These are phyloP conservation scores for Rhizopus delemar DNA, from an alignment of 371 early-diverging fungal species.

Conservation along the genomic window DNA sequence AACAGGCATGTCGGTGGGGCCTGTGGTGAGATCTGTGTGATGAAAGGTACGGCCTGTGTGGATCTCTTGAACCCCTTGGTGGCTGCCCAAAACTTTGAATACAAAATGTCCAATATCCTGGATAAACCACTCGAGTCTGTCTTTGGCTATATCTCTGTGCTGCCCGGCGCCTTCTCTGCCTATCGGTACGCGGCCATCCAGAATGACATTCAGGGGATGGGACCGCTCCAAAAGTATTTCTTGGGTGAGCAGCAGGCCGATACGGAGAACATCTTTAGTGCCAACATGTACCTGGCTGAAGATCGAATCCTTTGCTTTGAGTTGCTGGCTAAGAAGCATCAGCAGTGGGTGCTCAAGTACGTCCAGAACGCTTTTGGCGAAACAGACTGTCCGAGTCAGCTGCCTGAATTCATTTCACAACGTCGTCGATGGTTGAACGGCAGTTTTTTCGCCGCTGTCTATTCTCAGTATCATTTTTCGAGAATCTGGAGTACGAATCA, in stretches of 20 bases:
- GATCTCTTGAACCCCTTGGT: conserved; percentile 75
- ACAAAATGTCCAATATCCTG: conserved; percentile 81
- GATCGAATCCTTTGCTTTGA: conserved; percentile 81
- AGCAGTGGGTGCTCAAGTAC: conserved; percentile 69
- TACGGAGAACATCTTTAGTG: conserved; percentile 55
- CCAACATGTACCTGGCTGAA: conserved; percentile 80
- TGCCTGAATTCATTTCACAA: conserved; percentile 71
- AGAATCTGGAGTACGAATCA: conserved; percentile 79
- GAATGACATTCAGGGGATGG: conserved; percentile 56
- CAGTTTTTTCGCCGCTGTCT: conserved; percentile 70
- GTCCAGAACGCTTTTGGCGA: conserved; percentile 70
- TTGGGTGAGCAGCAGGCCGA: conserved; percentile 60
- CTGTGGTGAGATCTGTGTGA: conserved; percentile 72
- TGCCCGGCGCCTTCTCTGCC: conserved; percentile 78
- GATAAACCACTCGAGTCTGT: conserved; percentile 83
- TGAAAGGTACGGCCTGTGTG: conserved; percentile 54
- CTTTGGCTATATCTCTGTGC: conserved; percentile 84
- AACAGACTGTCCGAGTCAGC: conserved; percentile 71
- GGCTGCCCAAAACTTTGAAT: conserved; percentile 86
- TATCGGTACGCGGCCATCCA: conserved; percentile 64
- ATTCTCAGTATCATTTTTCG: conserved; percentile 76
- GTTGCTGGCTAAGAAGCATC: conserved; percentile 65
- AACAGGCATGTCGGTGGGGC: conserved; percentile 74
- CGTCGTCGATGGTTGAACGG: conserved; percentile 77
- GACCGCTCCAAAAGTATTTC: conserved; percentile 68